Conservation (phyloP, 1,284 basidiomycete species). For the Athelia psychrophila region DNA sequence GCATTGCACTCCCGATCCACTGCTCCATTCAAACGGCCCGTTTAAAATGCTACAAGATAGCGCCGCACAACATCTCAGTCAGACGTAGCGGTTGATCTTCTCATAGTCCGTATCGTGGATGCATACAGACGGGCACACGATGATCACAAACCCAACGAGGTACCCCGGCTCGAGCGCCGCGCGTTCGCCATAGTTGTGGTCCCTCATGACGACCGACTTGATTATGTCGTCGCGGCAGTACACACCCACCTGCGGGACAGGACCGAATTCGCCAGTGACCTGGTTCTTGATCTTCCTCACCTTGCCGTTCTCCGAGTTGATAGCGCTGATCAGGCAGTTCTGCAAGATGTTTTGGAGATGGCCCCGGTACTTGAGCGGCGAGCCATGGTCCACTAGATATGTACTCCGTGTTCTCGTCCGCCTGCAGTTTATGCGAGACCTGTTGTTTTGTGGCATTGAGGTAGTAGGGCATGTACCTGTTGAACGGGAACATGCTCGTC, state of each 20-base stretch:
- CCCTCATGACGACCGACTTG: slow-evolving; percentile 95
- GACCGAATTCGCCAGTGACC: slow-evolving; percentile 82
- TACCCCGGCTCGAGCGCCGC: slow-evolving; percentile 97
- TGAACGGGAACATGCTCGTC: slow-evolving; percentile 99
- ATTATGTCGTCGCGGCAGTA: slow-evolving; percentile 88
- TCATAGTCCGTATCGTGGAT: slow-evolving; percentile 99
- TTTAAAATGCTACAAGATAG: too few relatives aligned
- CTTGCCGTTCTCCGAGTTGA: slow-evolving; percentile 93
- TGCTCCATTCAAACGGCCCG: too few relatives aligned
- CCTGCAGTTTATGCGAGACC: slow-evolving; percentile 91
- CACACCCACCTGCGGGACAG: slow-evolving; percentile 84
- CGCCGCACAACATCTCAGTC: too few relatives aligned
- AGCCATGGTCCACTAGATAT: slow-evolving; percentile 96
- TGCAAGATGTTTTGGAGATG: slow-evolving; percentile 99
- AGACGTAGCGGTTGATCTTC: slow-evolving; percentile 77
- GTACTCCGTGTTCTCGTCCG: slow-evolving; percentile 89
- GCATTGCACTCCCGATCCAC: too few relatives aligned
- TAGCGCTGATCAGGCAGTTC: slow-evolving; percentile 97
- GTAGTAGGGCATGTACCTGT: slow-evolving; percentile 92
- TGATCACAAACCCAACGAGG: slow-evolving; percentile 94
- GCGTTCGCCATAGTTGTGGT: slow-evolving; percentile 98
- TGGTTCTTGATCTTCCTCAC: slow-evolving; percentile 96
- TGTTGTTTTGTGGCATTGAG: slow-evolving; percentile 90
- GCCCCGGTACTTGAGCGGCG: slow-evolving; percentile 99
- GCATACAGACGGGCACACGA: slow-evolving; percentile 93